A percentile compares a stretch with the other conserved stretches of the same genome.
These are phyloP conservation scores for Durotheca rogersii DNA, from an alignment of 495 filamentous ascomycete genomes.

Conservation along the genomic window DNA sequence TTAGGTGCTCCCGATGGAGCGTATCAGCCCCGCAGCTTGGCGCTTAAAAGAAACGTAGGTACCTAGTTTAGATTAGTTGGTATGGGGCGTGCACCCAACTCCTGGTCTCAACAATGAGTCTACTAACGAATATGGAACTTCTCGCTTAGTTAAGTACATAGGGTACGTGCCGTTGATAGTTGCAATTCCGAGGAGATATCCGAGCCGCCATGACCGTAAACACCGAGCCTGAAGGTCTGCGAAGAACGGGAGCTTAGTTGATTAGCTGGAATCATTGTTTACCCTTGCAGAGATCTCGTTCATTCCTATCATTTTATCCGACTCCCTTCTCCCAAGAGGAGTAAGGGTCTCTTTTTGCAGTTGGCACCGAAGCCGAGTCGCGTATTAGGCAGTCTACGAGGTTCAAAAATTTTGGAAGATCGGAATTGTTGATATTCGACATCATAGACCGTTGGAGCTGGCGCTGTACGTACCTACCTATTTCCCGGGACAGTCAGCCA, in stretches of 20 bases:
- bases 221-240: neutral
- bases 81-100: neutral
- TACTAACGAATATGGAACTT: neutral
- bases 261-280: conserved; percentile 15
- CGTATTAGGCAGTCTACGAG: neutral
- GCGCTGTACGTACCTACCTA: neutral
- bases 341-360: conserved; percentile 8
- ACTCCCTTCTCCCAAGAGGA: neutral
- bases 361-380: conserved; percentile 20
- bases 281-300: conserved; percentile 17
- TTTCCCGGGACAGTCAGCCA: neutral
- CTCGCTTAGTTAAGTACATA: neutral
- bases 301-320: conserved; percentile 18
- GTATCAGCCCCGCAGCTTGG: no score
- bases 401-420: neutral
- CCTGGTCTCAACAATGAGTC: neutral
- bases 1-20: no score
- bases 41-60: no score
- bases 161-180: neutral
- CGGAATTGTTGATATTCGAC: neutral
- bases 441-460: neutral
- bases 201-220: neutral
- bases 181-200: neutral
- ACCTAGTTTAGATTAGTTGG: no score
- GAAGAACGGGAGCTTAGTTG: conserved; percentile 3